Conservation (phyloP, 2,329 filamentous ascomycete genomes). For the Verticillium tricorpus region DNA sequence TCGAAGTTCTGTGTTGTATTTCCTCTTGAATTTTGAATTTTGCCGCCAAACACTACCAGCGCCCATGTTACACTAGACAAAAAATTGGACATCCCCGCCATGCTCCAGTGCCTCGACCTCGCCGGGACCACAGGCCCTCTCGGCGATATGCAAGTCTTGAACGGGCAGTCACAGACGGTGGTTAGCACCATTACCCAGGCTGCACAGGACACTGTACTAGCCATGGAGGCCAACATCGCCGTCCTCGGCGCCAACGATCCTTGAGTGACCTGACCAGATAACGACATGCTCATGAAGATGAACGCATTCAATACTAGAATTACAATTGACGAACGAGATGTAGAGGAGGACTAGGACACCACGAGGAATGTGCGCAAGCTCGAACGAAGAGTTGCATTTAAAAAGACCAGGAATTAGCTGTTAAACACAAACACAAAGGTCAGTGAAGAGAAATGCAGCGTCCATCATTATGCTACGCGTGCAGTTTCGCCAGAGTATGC, state of each 20-base stretch:
- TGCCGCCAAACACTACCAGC: neutral
- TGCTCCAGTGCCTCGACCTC: neutral
- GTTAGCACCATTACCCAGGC: neutral
- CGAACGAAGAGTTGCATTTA: too few species aligned
- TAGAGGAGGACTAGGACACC: too few species aligned
- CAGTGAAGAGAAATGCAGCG: neutral
- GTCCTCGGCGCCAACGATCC: neutral
- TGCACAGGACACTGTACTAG: neutral
- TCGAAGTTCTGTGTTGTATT: too few species aligned
- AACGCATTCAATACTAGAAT: too few species aligned
- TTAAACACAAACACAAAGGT: too few species aligned
- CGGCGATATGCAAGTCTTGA: neutral
- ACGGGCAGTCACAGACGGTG: neutral
- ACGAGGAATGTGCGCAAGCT: too few species aligned
- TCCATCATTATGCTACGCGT: constrained; percentile 6
- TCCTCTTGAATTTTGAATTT: too few species aligned
- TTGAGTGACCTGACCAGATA: too few species aligned
- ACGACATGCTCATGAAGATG: too few species aligned
- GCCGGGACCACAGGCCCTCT: neutral
- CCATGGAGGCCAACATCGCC: neutral
- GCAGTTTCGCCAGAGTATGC: constrained; percentile 37
- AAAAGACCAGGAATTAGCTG: too few species aligned
- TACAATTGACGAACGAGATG: too few species aligned
- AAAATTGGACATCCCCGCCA: neutral
- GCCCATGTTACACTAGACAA: neutral